Conservation (phyloP, 2,329 filamentous ascomycete genomes). For the Pseudogymnoascus sp. region DNA sequence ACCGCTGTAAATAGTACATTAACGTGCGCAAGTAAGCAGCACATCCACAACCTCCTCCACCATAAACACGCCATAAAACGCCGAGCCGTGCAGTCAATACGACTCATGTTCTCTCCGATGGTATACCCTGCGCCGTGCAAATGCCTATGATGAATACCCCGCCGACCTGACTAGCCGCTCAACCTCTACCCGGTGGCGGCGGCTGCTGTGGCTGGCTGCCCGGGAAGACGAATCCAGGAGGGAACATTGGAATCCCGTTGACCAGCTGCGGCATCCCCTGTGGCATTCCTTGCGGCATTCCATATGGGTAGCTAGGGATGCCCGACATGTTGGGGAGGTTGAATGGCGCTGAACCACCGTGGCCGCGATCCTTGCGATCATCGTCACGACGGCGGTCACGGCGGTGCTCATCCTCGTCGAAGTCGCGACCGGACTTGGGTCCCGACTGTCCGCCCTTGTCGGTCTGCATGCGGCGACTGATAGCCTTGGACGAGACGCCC, state of each 20-base stretch:
- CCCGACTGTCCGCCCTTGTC: conserved; percentile 57
- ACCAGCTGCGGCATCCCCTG: conserved; percentile 29
- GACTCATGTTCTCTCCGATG: neutral
- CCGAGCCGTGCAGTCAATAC: neutral
- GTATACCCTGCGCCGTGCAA: conserved; percentile 4
- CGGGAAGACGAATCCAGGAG: conserved; percentile 37
- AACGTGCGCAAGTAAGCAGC: neutral
- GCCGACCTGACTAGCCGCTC: conserved; percentile 9
- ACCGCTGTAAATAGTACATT: neutral
- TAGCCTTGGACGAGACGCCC: conserved; percentile 89
- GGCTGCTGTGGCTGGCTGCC: conserved; percentile 19
- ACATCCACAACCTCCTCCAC: neutral
- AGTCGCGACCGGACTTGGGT: conserved; percentile 43
- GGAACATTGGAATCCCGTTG: conserved; percentile 43
- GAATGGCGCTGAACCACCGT: conserved; percentile 13
- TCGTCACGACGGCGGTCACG: conserved; percentile 17
- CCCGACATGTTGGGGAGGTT: conserved; percentile 19
- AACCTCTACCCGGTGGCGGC: conserved; percentile 22
- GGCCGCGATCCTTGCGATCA: conserved; percentile 15
- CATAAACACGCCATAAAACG: neutral
- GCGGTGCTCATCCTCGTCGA: conserved; percentile 24
- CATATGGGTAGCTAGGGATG: conserved; percentile 15
- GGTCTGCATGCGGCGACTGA: conserved; percentile 60
- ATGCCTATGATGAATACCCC: conserved; percentile 1
- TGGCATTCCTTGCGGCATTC: conserved; percentile 22